Base-by-base conservation (phyloP, 106 monocot genomes). In the Acanthochlamys bracteata region DNA sequence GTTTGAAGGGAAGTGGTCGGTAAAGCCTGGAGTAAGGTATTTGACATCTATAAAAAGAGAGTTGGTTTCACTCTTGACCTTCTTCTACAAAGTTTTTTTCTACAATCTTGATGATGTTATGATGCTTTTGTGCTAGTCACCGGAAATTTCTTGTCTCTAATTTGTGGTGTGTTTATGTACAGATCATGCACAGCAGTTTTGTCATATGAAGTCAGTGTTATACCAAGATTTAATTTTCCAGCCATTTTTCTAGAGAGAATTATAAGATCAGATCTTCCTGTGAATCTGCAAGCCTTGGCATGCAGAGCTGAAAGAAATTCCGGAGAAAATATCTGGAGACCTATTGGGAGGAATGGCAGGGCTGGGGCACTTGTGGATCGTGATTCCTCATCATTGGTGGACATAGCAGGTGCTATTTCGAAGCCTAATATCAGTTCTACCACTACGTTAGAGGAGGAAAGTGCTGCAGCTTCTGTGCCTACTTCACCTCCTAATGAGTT, bases 231-330 rank as follows among this genome's bases (percentile, higher is more conserved):
- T 68, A 87, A 90, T 63, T 90, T 96, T 53, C 95, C 95, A 40
- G 95, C 90, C 20, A 96, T 96, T 70, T 91, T 96, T 78, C 75
- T 93, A 47, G 93, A 93, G 74, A 83, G 89, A 66, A 95, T 95
- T 45, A 90, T 95, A 58, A 69, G 78, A 42, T 96, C 90, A 7
- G 95, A 96, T 79, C 95, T 96, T 80, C 95, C 95, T 63, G 87
- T 84, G 24, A 96, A 96, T 74, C 87, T 96, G 56, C 69, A 66
- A 66, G 90, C 95, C 17, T 46, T 96, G 55, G 95, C 90, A 17
- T 82, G 55, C 65, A 79, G 86, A 73, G 86, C 95, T 66, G 90
- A 90, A 70, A 77, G 39, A 60, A 74, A 25, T 66, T 80, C 21
- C 42, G 57, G 27, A 45, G 81, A 69, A 39, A 63, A 33, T 26